These are phyloP conservation scores for Russula sp. DNA, from an alignment of 768 basidiomycete species.

Conservation along the genomic window DNA sequence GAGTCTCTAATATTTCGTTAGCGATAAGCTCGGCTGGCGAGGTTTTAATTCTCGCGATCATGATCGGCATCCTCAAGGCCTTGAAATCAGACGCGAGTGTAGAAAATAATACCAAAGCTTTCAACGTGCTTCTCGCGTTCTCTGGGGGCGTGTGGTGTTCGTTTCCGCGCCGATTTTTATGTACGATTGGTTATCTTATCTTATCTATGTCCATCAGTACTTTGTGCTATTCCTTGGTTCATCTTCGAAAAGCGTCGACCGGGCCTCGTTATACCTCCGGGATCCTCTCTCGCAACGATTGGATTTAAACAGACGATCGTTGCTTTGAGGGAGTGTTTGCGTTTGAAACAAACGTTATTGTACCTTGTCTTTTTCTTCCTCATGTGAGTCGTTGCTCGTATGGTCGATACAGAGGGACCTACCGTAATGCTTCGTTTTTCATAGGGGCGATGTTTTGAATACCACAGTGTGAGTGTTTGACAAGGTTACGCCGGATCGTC, in stretches of 20 bases:
- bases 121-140: slow-evolving; percentile 76
- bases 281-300: slow-evolving; percentile 55
- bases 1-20: slow-evolving; percentile 74
- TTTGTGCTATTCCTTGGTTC: slow-evolving; percentile 74
- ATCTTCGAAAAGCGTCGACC: slow-evolving; percentile 63
- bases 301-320: slow-evolving; percentile 66
- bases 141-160: slow-evolving; percentile 72
- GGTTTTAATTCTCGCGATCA: slow-evolving; percentile 63
- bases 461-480: slow-evolving; percentile 59
- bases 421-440: background rate
- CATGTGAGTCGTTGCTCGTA: slow-evolving; percentile 47
- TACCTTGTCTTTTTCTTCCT: slow-evolving; percentile 76
- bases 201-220: slow-evolving; percentile 40
- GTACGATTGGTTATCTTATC: background rate
- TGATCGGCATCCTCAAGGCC: slow-evolving; percentile 72
- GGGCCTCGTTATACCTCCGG: slow-evolving; percentile 56
- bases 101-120: slow-evolving; percentile 71
- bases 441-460: slow-evolving; percentile 71
- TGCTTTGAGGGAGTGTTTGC: slow-evolving; percentile 61
- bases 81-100: slow-evolving; percentile 57
- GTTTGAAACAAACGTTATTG: slow-evolving; percentile 68
- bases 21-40: slow-evolving; percentile 67
- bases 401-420: background rate
- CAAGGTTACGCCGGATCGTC: background rate
- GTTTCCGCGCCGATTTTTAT: slow-evolving; percentile 31